Evolutionary conservation across 768 basidiomycete species (phyloP), one percentile per base, ranked within the genome.

Genomic region (Leccinum imitatum): DNA sequence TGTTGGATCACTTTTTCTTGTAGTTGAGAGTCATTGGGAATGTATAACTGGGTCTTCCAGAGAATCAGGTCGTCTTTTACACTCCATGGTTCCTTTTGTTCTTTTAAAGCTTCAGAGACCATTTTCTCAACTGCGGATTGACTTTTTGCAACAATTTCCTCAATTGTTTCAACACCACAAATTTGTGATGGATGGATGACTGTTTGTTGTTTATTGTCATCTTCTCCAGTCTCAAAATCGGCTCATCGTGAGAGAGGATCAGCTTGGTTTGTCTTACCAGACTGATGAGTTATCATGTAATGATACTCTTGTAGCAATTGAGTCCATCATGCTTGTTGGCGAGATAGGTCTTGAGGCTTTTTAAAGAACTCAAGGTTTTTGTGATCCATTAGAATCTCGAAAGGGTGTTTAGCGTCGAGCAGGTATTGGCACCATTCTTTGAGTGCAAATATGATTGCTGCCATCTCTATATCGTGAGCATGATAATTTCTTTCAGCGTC

Each of bases 311-410:
- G 53, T 0, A 54, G 2, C 0, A 17, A 4, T 14, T 54, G 33
- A 2, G 37, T 6, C 59, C 53, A 59, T 2, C 6, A 0, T 0
- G 54, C 59, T 13, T 59, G 59, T 3, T 4, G 2, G 1, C 19
- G 2, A 0, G 53, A 55, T 0, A 56, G 48, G 1, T 59, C 54
- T 4, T 56, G 53, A 0, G 53, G 53, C 4, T 30, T 11, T 1
- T 23, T 47, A 1, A 47, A 82, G 62, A 79, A 82, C 47, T 78
- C 66, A 0, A 82, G 69, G 41, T 82, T 81, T 50, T 76, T 73
- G 5, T 78, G 73, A 54, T 80, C 69, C 1, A 72, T 72, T 56
- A 69, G 59, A 37, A 80, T 41, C 4, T 17, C 17, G 64, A 50
- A 70, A 65, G 9, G 63, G 21, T 0, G 13, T 7, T 4, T 56